Base-by-base conservation (phyloP, 2,329 filamentous ascomycete genomes). In the Xylaria digitata region DNA sequence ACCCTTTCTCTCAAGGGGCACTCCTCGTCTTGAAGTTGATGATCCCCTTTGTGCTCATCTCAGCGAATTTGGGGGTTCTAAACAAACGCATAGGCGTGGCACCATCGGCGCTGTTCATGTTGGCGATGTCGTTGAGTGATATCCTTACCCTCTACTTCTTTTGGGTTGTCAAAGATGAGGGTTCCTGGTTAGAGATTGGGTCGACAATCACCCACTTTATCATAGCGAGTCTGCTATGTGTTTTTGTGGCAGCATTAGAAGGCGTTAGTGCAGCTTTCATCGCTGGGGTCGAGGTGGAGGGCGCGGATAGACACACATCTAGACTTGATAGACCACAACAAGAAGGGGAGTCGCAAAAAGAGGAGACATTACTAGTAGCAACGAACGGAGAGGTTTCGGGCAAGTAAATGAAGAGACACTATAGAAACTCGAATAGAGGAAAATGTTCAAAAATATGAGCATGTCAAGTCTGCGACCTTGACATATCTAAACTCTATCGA, bases 171-270 rank as follows among this genome's bases (percentile, higher is more conserved):
- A 92, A 92, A 75, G 96, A 99, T 73, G 96, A 99, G 78, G 96
- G 96, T 0, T 96, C 92, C 23, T 99, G 96, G 96, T 82, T 99
- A 66, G 96, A 99, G 77, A 99, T 99, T 77, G 96, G 96, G 37
- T 97, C 93, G 32, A 97, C 93, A 3, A 99, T 99, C 72, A 97
- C 89, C 75, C 94, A 98, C 78, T 99, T 98, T 79, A 89, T 90
- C 68, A 98, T 99, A 81, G 95, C 94, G 19, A 97, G 93, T 79
- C 79, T 93, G 73, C 77, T 98, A 50, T 96, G 94, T 72, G 90
- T 97, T 8, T 99, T 99, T 81, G 94, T 99, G 49, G 93, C 94
- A 0, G 89, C 87, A 15, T 81, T 99, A 52, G 96, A 99, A 81
- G 90, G 91, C 17, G 87, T 97, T 3, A 97, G 94, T 76, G 92